These are phyloP conservation scores for Ogataea trehalophila DNA, from an alignment of 805 yeast species.

Conservation along the genomic window DNA sequence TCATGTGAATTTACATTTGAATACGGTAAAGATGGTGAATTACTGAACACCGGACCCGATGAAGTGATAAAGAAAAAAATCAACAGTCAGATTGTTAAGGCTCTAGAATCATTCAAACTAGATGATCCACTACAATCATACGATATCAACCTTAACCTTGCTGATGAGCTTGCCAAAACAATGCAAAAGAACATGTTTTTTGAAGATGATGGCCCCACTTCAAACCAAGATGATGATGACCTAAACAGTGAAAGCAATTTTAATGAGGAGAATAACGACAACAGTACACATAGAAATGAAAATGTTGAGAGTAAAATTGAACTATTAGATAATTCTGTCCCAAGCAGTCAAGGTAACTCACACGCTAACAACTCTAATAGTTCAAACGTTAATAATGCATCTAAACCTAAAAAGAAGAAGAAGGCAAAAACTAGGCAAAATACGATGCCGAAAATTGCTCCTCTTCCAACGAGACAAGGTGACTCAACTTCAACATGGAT, in stretches of 20 bases:
- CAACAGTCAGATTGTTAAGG: constrained; percentile 20
- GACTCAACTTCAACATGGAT: constrained; percentile 20
- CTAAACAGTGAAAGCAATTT: too few species aligned
- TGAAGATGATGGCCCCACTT: background rate
- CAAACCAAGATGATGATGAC: too few species aligned
- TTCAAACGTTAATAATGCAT: too few species aligned
- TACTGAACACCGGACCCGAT: constrained; percentile 13
- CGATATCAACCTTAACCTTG: background rate
- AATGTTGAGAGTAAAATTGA: background rate
- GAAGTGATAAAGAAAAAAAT: constrained; percentile 15
- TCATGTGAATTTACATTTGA: constrained; percentile 21
- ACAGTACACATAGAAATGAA: background rate
- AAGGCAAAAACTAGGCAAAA: constrained; percentile 9
- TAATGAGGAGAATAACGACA: background rate
- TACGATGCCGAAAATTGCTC: constrained; percentile 1
- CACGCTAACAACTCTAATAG: background rate
- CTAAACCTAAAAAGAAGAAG: constrained; percentile 10
- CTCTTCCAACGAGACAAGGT: constrained; percentile 2
- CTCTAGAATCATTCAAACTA: constrained; percentile 20
- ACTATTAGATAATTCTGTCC: background rate
- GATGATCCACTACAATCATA: constrained; percentile 7
- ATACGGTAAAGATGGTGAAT: constrained; percentile 19
- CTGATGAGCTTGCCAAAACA: constrained; percentile 1
- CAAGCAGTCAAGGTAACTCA: too few species aligned
- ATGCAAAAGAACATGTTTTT: constrained; percentile 1